Evolutionary conservation across 2,329 filamentous ascomycete genomes (phyloP).

Genomic region (Zasmidium angulare): DNA sequence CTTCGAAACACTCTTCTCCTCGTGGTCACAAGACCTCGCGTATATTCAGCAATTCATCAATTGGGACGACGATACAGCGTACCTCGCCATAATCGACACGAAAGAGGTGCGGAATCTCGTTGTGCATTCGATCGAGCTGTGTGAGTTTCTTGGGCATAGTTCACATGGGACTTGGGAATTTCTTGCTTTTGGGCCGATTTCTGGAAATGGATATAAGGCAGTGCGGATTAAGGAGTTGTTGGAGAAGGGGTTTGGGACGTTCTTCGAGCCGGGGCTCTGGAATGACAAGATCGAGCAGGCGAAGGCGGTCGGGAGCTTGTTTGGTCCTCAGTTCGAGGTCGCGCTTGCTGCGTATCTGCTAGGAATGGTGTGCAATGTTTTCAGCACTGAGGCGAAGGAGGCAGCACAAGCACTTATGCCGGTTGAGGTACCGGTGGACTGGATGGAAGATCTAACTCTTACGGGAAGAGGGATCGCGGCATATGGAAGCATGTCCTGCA

Average conservation of each 20-base stretch:
- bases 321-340: no score
- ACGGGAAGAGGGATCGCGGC: neutral
- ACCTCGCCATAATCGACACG: constrained; percentile 1
- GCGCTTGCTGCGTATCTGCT: neutral
- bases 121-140: neutral
- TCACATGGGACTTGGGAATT: neutral
- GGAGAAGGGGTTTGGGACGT: no score
- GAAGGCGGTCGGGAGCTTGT: no score
- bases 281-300: no score
- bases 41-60: neutral
- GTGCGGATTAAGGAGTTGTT: no score
- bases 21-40: neutral
- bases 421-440: neutral
- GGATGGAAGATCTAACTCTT: neutral
- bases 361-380: neutral
- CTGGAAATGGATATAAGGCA: no score
- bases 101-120: neutral
- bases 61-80: neutral
- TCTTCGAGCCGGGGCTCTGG: no score
- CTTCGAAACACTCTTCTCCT: neutral
- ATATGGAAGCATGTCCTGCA: neutral
- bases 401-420: neutral
- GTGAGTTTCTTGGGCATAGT: neutral
- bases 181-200: neutral
- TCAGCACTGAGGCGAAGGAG: neutral